Evolutionary conservation across 495 filamentous ascomycete genomes (phyloP).

Genomic region (Aspergillus haitiensis): DNA sequence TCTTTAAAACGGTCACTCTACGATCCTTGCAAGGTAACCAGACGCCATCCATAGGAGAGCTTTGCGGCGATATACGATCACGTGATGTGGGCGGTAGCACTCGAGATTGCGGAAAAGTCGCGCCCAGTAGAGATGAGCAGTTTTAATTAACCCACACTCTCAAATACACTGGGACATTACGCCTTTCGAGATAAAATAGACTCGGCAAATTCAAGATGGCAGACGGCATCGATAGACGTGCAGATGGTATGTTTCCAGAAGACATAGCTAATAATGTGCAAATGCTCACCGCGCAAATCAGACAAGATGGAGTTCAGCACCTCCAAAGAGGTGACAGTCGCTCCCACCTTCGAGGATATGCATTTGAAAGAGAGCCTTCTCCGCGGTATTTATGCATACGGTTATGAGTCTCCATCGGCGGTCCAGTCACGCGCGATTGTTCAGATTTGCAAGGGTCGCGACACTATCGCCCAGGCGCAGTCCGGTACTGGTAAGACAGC

Average conservation of each 20-base stretch:
- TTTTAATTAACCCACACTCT: background rate
- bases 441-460: constrained; percentile 97
- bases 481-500: constrained; percentile 99
- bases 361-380: constrained; percentile 94
- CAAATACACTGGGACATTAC: constrained; percentile 13
- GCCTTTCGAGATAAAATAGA: constrained; percentile 8
- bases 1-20: background rate
- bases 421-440: constrained; percentile 98
- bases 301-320: constrained; percentile 98
- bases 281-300: constrained; percentile 38
- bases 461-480: constrained; percentile 99
- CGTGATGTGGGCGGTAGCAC: constrained; percentile 32
- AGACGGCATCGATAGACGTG: constrained; percentile 90
- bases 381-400: constrained; percentile 97
- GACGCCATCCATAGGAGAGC: constrained; percentile 28
- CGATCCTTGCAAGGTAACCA: background rate
- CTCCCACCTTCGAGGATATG: constrained; percentile 72
- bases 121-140: constrained; percentile 14
- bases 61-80: constrained; percentile 33
- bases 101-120: constrained; percentile 32
- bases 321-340: constrained; percentile 94
- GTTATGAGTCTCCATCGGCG: constrained; percentile 95
- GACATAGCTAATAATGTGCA: constrained; percentile 1
- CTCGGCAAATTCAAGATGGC: constrained; percentile 61
- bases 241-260: constrained; percentile 58